Conservation (phyloP, 2,329 filamentous ascomycete species). For the Epichloe sp. region DNA sequence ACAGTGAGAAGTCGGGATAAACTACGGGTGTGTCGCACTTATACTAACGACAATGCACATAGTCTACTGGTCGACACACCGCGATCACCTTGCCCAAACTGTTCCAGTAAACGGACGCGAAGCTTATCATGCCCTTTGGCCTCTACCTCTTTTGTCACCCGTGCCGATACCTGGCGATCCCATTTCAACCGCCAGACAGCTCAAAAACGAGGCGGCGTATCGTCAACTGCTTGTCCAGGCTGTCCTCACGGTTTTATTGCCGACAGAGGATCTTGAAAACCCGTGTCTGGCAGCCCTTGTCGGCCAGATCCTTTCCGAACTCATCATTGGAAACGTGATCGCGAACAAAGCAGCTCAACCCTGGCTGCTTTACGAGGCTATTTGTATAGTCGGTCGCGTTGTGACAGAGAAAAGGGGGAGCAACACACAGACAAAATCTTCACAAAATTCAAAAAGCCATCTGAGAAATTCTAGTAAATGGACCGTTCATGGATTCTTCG, state of each 20-base stretch:
- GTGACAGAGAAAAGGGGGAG: slow-evolving; percentile 17
- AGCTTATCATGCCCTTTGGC: slow-evolving; percentile 73
- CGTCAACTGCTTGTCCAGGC: slow-evolving; percentile 79
- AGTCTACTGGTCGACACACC: slow-evolving; percentile 63
- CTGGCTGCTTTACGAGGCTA: slow-evolving; percentile 76
- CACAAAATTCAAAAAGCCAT: slow-evolving; percentile 1
- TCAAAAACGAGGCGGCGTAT: slow-evolving; percentile 68
- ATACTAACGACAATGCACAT: slow-evolving; percentile 8
- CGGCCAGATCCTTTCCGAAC: slow-evolving; percentile 76
- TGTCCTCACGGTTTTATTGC: slow-evolving; percentile 69
- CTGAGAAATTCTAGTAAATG: slow-evolving; percentile 16
- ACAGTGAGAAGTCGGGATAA: slow-evolving; percentile 38
- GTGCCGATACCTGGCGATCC: slow-evolving; percentile 47
- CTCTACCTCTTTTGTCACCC: slow-evolving; percentile 68
- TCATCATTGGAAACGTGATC: slow-evolving; percentile 74
- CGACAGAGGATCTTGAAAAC: slow-evolving; percentile 86
- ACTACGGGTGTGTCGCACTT: neutral
- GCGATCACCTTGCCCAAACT: slow-evolving; percentile 42
- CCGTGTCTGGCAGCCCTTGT: slow-evolving; percentile 72
- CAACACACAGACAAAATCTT: slow-evolving; percentile 1
- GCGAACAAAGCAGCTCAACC: slow-evolving; percentile 72
- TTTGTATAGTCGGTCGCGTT: slow-evolving; percentile 54
- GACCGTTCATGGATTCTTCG: slow-evolving; percentile 37
- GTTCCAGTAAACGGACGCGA: slow-evolving; percentile 49
- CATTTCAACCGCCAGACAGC: slow-evolving; percentile 44